Evolutionary conservation across 305 asterid species (phyloP).

Genomic region (Fraxinus greggii): DNA sequence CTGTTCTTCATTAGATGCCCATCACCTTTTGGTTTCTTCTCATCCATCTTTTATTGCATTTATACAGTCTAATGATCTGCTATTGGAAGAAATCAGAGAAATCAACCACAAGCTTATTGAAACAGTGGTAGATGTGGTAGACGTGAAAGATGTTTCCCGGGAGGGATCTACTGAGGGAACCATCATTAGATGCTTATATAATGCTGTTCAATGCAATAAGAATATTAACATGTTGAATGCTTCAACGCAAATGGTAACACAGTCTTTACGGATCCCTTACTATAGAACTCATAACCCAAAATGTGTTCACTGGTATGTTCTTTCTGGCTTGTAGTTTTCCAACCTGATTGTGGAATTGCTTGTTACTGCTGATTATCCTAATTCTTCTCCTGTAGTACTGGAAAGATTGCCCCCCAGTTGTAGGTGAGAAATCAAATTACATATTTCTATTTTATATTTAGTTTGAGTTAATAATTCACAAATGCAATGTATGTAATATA

Average conservation of each 20-base stretch:
- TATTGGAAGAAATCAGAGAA: constrained; percentile 44
- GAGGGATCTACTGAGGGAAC: constrained; percentile 27
- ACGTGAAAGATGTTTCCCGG: constrained; percentile 20
- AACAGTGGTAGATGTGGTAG: constrained; percentile 39
- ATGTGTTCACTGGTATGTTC: not conserved
- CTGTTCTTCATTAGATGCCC: not conserved
- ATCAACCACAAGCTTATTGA: constrained; percentile 41
- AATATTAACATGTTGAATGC: constrained; percentile 20
- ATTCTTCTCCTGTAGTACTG: constrained; percentile 39
- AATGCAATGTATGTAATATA: not conserved
- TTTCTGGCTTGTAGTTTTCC: constrained; percentile 35
- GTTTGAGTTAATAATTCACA: not conserved
- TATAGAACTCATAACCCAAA: not conserved
- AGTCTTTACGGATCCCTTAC: not conserved
- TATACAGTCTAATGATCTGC: constrained; percentile 27
- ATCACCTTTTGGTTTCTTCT: not conserved
- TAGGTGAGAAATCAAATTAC: constrained; percentile 36
- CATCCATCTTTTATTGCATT: not conserved
- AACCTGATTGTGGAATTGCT: constrained; percentile 38
- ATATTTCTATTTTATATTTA: not conserved
- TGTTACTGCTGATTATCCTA: constrained; percentile 45
- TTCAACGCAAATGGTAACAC: constrained; percentile 34
- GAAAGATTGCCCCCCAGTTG: constrained; percentile 26
- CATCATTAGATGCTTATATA: constrained; percentile 37
- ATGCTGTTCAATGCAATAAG: constrained; percentile 32